Evolutionary conservation across 2,329 filamentous ascomycete species (phyloP).

Genomic region (Endoconidiophora polonica): DNA sequence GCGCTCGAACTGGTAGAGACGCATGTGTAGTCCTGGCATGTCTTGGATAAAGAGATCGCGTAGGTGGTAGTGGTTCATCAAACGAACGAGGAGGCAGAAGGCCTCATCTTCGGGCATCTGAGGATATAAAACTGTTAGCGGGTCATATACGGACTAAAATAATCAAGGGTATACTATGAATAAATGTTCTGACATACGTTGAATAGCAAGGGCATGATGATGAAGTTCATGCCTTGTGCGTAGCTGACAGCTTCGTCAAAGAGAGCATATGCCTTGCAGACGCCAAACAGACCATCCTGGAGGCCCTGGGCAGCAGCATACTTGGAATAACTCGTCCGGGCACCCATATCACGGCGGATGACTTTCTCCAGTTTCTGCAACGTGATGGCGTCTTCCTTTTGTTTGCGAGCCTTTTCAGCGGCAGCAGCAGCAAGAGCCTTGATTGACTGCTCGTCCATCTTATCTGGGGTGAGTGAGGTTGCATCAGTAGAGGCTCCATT

Average conservation of each 20-base stretch:
- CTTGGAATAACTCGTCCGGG: constrained; percentile 90
- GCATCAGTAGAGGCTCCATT: constrained; percentile 31
- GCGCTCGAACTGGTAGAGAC: constrained; percentile 87
- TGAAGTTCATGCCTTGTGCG: constrained; percentile 97
- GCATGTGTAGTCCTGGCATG: constrained; percentile 89
- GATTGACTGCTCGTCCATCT: constrained; percentile 43
- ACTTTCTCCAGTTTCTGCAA: constrained; percentile 76
- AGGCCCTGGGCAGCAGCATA: constrained; percentile 81
- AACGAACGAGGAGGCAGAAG: constrained; percentile 75
- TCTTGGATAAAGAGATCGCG: constrained; percentile 87
- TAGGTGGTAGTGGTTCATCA: constrained; percentile 94
- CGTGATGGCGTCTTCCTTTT: constrained; percentile 57
- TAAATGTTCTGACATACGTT: constrained; percentile 43
- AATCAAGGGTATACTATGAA: background rate
- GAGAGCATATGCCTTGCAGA: constrained; percentile 94
- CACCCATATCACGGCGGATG: constrained; percentile 80
- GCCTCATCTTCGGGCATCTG: constrained; percentile 95
- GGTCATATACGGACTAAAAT: background rate
- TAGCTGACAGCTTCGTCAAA: constrained; percentile 93
- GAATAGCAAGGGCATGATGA: constrained; percentile 90
- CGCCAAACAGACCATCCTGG: constrained; percentile 83
- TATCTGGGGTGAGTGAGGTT: constrained; percentile 29
- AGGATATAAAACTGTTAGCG: constrained; percentile 5
- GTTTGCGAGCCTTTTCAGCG: constrained; percentile 58
- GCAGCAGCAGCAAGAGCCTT: constrained; percentile 48